Percentiles rank a stretch among this genome's conserved stretches.
Evolutionary conservation across 495 filamentous ascomycete species (phyloP).

Genomic region (Achaetomiella virescens): DNA sequence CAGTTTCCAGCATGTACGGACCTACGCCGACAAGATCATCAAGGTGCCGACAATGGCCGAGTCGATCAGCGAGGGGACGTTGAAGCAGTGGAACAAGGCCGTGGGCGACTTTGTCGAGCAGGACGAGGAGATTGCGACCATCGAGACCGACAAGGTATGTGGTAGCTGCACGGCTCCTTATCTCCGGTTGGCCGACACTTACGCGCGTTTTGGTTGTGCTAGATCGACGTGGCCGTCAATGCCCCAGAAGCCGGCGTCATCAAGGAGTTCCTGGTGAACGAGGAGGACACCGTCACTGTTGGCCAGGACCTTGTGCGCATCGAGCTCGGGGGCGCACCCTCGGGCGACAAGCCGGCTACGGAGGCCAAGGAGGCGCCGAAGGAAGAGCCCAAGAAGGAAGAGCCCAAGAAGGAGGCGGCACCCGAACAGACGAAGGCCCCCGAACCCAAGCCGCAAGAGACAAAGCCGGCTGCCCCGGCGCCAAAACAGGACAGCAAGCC

Average conservation of each 20-base stretch:
- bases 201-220: conserved; percentile 10
- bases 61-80: conserved; percentile 94
- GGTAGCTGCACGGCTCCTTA: neutral
- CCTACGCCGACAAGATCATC: conserved; percentile 70
- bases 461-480: conserved; percentile 27
- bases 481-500: conserved; percentile 44
- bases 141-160: conserved; percentile 98
- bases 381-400: conserved; percentile 25
- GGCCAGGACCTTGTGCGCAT: conserved; percentile 85
- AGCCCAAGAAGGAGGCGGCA: conserved; percentile 38
- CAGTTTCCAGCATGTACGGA: conserved; percentile 48
- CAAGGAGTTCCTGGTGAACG: conserved; percentile 85
- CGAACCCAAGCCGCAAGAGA: conserved; percentile 37
- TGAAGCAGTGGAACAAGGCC: conserved; percentile 95
- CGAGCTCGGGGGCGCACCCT: conserved; percentile 64
- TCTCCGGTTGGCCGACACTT: neutral
- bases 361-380: conserved; percentile 56
- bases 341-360: conserved; percentile 44
- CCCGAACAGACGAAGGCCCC: conserved; percentile 46
- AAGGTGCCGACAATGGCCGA: conserved; percentile 98
- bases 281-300: conserved; percentile 93
- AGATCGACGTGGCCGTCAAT: conserved; percentile 96
- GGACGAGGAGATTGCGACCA: conserved; percentile 97
- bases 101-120: conserved; percentile 91
- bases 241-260: conserved; percentile 86